Percentiles rank a stretch among this genome's conserved stretches.
Evolutionary conservation across 2,329 filamentous ascomycete genomes (phyloP).

Genomic region (Beauveria brongniartii): DNA sequence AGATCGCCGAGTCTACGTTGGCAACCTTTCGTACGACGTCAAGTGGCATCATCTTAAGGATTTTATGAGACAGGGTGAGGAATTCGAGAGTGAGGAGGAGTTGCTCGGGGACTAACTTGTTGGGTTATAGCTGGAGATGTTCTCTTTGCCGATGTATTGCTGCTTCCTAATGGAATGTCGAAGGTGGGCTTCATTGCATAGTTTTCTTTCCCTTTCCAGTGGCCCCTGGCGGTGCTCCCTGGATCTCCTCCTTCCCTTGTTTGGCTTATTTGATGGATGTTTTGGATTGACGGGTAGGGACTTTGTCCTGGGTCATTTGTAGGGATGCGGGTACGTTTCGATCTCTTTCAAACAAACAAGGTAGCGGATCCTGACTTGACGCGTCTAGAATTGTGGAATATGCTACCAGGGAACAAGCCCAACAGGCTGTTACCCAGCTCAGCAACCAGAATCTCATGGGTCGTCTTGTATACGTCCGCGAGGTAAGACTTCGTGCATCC

Average conservation of each 20-base stretch:
- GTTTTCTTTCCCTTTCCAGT: constrained; percentile 44
- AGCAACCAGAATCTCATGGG: constrained; percentile 99
- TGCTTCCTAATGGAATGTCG: constrained; percentile 99
- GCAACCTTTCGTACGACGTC: constrained; percentile 98
- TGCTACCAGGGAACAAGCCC: constrained; percentile 97
- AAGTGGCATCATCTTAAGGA: constrained; percentile 99
- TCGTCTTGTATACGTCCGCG: constrained; percentile 94
- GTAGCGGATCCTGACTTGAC: constrained; percentile 23
- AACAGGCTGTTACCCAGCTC: constrained; percentile 92
- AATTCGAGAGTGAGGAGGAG: constrained; percentile 19
- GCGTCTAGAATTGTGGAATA: constrained; percentile 93
- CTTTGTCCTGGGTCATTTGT: constrained; percentile 79
- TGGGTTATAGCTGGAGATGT: constrained; percentile 80
- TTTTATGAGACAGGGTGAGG: constrained; percentile 98
- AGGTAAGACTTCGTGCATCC: constrained; percentile 46
- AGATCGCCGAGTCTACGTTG: constrained; percentile 98
- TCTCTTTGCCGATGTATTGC: constrained; percentile 97
- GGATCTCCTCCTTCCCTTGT: constrained; percentile 58
- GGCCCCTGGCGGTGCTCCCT: constrained; percentile 21
- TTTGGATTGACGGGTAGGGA: constrained; percentile 98
- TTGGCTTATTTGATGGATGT: constrained; percentile 64
- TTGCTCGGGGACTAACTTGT: constrained; percentile 30
- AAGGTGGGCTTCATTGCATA: constrained; percentile 97
- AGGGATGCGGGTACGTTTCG: constrained; percentile 95
- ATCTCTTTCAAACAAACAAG: background rate